A percentile compares a stretch with the other conserved stretches of the same genome.
Evolutionary conservation across 805 yeast species (phyloP).

Genomic region (Zygotorulaspora florentina): DNA sequence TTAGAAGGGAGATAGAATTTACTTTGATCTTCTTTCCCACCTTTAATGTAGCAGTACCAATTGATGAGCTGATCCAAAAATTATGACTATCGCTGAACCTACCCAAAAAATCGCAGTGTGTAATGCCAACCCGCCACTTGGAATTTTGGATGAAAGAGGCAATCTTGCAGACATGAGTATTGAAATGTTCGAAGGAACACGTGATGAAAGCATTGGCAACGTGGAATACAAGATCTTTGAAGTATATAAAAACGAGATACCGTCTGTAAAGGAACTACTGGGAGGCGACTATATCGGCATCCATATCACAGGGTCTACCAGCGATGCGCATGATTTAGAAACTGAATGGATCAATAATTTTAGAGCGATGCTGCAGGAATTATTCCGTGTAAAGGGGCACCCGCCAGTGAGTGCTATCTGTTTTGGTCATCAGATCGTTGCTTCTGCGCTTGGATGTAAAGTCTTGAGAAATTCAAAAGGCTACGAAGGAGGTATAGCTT

Average conservation of each 20-base stretch:
- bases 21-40: too few relatives aligned
- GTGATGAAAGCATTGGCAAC: constrained; percentile 4
- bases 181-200: constrained; percentile 17
- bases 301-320: constrained; percentile 45
- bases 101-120: constrained; percentile 23
- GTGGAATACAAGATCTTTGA: constrained; percentile 22
- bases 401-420: constrained; percentile 67
- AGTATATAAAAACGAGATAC: constrained; percentile 22
- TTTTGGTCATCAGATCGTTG: constrained; percentile 85
- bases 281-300: constrained; percentile 33
- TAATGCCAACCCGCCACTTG: constrained; percentile 23
- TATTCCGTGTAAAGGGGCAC: constrained; percentile 12
- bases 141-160: constrained; percentile 25
- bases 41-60: too few relatives aligned
- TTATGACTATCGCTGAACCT: background rate
- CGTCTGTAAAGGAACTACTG: constrained; percentile 17
- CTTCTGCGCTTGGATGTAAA: constrained; percentile 57
- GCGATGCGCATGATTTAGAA: constrained; percentile 41
- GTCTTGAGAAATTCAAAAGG: constrained; percentile 58
- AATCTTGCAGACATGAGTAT: constrained; percentile 28
- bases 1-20: too few relatives aligned
- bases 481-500: constrained; percentile 67
- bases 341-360: constrained; percentile 41
- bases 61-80: background rate
- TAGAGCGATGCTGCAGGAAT: constrained; percentile 34